phyloP scores from a whole-genome alignment of 768 basidiomycete species.

The Boletus rex-veris region DNA sequence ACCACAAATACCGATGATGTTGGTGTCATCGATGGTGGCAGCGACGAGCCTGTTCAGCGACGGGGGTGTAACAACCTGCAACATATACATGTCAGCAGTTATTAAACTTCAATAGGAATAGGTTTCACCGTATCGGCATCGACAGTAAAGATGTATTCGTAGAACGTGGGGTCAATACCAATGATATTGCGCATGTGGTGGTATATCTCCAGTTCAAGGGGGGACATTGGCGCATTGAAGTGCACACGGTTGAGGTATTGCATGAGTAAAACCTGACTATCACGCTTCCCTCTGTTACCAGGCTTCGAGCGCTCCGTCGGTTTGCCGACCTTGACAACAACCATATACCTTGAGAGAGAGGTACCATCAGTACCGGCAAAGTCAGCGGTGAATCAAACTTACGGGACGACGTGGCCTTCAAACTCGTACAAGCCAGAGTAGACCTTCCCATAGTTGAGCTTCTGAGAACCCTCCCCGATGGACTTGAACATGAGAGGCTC shows the following conservation, averaged over 20 bases:
- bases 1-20: slow-evolving; percentile 66
- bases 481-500: slow-evolving; percentile 67
- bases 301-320: slow-evolving; percentile 63
- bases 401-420: slow-evolving; percentile 68
- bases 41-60: slow-evolving; percentile 71
- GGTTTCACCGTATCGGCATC: slow-evolving; percentile 62
- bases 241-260: slow-evolving; percentile 68
- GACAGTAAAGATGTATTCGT: slow-evolving; percentile 71
- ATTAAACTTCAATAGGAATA: not conserved
- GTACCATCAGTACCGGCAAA: not conserved
- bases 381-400: slow-evolving; percentile 20
- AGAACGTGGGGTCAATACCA: slow-evolving; percentile 71
- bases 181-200: slow-evolving; percentile 76
- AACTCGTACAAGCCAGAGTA: slow-evolving; percentile 72
- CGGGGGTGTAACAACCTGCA: slow-evolving; percentile 56
- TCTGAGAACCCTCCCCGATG: slow-evolving; percentile 63
- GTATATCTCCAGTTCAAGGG: slow-evolving; percentile 66
- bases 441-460: slow-evolving; percentile 67
- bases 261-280: slow-evolving; percentile 63
- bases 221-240: slow-evolving; percentile 64
- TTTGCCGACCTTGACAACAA: slow-evolving; percentile 64
- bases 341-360: slow-evolving; percentile 45
- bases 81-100: slow-evolving; percentile 12
- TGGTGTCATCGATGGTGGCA: slow-evolving; percentile 53
- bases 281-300: slow-evolving; percentile 66